A percentile compares a stretch with the other conserved stretches of the same genome.
phyloP scores from a whole-genome alignment of 2,329 filamentous ascomycete species.

The Alternaria postmessia region DNA sequence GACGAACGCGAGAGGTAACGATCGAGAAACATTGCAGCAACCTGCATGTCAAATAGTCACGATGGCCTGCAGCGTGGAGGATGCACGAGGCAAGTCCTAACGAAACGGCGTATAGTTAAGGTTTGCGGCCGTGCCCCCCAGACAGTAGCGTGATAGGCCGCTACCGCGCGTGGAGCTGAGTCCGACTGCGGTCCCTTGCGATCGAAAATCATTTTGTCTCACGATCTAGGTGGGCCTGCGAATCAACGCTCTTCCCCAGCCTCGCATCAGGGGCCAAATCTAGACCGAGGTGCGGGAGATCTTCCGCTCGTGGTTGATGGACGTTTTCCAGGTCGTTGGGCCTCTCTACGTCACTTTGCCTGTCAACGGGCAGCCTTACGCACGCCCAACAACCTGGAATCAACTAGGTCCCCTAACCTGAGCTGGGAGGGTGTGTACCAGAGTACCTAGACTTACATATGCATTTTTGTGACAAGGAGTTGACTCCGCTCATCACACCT shows the following conservation, averaged over 20 bases:
- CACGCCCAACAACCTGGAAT: not conserved
- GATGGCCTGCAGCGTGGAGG: not conserved
- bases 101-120: slow-evolving; percentile 5
- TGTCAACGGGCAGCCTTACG: not conserved
- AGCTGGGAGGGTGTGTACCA: not conserved
- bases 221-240: not conserved
- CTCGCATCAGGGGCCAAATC: not conserved
- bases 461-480: not conserved
- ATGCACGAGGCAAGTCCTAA: slow-evolving; percentile 6
- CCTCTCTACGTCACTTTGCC: not conserved
- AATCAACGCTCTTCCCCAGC: slow-evolving; percentile 1
- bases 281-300: not conserved
- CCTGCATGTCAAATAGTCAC: slow-evolving; percentile 6
- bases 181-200: not conserved
- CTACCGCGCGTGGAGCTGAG: not conserved
- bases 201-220: not conserved
- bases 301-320: not conserved
- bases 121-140: not conserved
- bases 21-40: not conserved
- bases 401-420: not conserved
- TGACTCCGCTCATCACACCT: not conserved
- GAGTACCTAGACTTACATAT: not conserved
- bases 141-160: not conserved
- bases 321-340: not conserved
- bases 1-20: not conserved